These are phyloP conservation scores for Hylodesmum podocarpum DNA, from an alignment of 306 rosid genomes.

Conservation along the genomic window DNA sequence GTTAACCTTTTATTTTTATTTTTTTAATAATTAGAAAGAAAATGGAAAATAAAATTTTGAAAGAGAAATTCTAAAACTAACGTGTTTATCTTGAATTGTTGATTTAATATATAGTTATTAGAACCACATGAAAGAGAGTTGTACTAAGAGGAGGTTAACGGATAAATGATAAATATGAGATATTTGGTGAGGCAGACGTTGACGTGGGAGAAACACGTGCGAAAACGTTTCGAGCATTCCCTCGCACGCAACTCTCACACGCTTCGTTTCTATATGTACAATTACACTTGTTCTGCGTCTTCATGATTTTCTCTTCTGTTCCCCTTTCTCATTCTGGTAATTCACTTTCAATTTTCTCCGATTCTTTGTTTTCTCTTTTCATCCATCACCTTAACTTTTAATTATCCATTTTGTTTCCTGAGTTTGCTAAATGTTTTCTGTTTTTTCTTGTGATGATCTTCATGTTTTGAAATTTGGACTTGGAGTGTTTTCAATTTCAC, in stretches of 20 bases:
- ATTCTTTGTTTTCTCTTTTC: not conserved
- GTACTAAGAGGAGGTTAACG: not conserved
- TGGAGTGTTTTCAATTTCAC: conserved; percentile 1
- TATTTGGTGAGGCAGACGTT: conserved; percentile 64
- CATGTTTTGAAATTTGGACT: not conserved
- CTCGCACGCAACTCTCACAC: conserved; percentile 84
- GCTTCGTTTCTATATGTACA: conserved; percentile 26
- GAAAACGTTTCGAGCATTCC: conserved; percentile 52
- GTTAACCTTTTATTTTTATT: too few species aligned
- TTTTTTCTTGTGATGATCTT: conserved; percentile 21
- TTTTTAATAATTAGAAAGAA: too few species aligned
- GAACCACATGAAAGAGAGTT: not conserved
- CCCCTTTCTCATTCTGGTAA: conserved; percentile 36
- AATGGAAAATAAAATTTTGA: not conserved
- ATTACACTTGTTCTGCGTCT: not conserved
- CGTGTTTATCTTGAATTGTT: not conserved
- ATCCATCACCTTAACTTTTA: not conserved
- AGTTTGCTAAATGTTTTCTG: not conserved
- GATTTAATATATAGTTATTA: not conserved
- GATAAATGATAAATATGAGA: conserved; percentile 30
- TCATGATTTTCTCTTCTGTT: not conserved
- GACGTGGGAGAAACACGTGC: conserved; percentile 64
- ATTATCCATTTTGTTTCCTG: not conserved
- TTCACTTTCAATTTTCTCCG: not conserved
- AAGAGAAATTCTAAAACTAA: not conserved